Evolutionary conservation across 106 monocot species (phyloP).

Genomic region (Posidonia australis): DNA sequence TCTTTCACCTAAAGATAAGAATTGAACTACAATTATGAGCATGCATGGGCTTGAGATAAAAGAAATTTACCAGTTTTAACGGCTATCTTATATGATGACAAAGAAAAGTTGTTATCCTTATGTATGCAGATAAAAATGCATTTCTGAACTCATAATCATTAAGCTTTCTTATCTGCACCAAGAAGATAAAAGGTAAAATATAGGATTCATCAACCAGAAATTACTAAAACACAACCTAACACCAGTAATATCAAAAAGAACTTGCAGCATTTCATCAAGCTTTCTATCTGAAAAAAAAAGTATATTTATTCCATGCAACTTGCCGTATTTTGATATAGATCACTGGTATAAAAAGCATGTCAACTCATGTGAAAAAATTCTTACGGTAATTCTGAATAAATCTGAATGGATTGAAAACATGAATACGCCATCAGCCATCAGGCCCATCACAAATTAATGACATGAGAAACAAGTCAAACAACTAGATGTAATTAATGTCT

Average conservation of each 20-base stretch:
- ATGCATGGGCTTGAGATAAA: too few relatives aligned
- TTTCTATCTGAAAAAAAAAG: too few relatives aligned
- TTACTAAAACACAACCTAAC: neutral
- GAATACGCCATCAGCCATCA: neutral
- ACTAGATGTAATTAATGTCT: too few relatives aligned
- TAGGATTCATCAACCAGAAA: neutral
- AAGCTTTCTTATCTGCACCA: conserved; percentile 68
- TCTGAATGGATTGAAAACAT: neutral
- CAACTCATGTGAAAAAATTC: neutral
- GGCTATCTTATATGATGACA: too few relatives aligned
- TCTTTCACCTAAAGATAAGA: conserved; percentile 58
- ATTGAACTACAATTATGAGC: neutral
- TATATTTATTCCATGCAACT: too few relatives aligned
- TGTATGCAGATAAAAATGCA: conserved; percentile 61
- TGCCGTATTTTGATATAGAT: neutral
- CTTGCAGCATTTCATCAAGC: conserved; percentile 91
- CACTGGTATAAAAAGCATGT: neutral
- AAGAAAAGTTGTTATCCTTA: conserved; percentile 33
- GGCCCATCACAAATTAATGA: too few relatives aligned
- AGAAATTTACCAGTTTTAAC: too few relatives aligned
- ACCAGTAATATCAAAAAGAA: conserved; percentile 1
- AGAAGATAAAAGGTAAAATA: conserved; percentile 5
- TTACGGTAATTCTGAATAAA: neutral
- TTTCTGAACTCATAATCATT: conserved; percentile 85
- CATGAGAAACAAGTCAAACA: too few relatives aligned